A percentile compares a stretch with the other conserved stretches of the same genome.
phyloP scores from a whole-genome alignment of 352 stramenopile genomes.

The Nothophytophthora sp. region DNA sequence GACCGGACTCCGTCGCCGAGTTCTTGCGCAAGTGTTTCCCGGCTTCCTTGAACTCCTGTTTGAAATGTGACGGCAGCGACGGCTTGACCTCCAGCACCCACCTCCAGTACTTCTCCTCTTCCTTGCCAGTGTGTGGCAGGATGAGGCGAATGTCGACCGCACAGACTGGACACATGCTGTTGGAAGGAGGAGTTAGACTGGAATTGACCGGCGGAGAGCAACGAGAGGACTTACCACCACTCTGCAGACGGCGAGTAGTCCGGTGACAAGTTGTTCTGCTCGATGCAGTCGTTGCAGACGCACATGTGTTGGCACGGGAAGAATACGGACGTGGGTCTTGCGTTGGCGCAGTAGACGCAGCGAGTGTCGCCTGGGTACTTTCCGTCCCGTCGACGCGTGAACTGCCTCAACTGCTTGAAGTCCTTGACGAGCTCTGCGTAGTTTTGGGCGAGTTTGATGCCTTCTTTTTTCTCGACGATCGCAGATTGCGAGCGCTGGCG shows the following conservation, averaged over 20 bases:
- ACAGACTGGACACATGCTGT: conserved; percentile 58
- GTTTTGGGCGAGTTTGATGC: conserved; percentile 37
- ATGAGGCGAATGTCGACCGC: conserved; percentile 55
- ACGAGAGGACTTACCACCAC: conserved; percentile 24
- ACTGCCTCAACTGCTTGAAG: conserved; percentile 48
- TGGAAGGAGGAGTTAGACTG: background rate
- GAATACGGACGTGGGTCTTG: conserved; percentile 15
- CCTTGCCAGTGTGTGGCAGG: conserved; percentile 44
- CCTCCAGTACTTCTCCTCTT: conserved; percentile 57
- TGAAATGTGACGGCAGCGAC: conserved; percentile 39
- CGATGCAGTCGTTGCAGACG: conserved; percentile 53
- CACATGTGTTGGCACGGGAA: conserved; percentile 60
- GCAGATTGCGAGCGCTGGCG: too few relatives aligned
- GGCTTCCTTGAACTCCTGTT: conserved; percentile 46
- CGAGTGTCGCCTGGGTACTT: conserved; percentile 28
- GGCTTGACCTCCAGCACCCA: conserved; percentile 51
- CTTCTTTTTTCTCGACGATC: too few relatives aligned
- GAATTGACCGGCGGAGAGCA: background rate
- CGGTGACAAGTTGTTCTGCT: conserved; percentile 33
- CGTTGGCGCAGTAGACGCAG: conserved; percentile 42
- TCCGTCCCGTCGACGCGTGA: conserved; percentile 37
- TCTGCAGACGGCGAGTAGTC: conserved; percentile 13
- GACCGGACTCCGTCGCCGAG: too few relatives aligned
- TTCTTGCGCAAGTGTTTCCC: conserved; percentile 1
- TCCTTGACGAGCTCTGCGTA: conserved; percentile 52